A percentile compares a stretch with the other conserved stretches of the same genome.
phyloP scores from a whole-genome alignment of 306 rosid species.

The Biancaea sappan region DNA sequence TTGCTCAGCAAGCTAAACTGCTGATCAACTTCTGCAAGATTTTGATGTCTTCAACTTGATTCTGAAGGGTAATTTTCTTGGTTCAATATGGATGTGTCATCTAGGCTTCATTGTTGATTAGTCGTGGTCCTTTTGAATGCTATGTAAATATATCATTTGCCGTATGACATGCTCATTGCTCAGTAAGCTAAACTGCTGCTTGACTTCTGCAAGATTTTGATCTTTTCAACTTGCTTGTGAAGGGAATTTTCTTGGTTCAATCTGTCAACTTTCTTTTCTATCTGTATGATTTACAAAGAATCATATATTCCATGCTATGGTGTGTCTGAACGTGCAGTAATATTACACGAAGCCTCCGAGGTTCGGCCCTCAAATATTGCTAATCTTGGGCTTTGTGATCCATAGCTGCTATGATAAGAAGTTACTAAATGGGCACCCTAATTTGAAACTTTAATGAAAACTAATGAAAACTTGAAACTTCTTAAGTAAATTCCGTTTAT shows the following conservation, averaged over 20 bases:
- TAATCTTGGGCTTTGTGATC: not conserved
- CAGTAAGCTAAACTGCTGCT: conserved; percentile 11
- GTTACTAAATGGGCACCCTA: not conserved
- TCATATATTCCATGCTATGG: not conserved
- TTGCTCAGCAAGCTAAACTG: conserved; percentile 12
- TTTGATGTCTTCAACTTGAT: conserved; percentile 22
- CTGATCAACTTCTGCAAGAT: conserved; percentile 12
- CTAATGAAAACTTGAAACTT: too few relatives aligned
- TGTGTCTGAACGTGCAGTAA: not conserved
- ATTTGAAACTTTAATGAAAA: not conserved
- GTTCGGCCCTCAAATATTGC: not conserved
- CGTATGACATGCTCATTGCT: conserved; percentile 21
- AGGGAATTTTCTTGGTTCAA: conserved; percentile 26
- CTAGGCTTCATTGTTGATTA: conserved; percentile 20
- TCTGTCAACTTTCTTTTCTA: conserved; percentile 1
- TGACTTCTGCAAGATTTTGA: conserved; percentile 21
- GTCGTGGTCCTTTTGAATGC: conserved; percentile 32
- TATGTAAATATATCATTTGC: conserved; percentile 49
- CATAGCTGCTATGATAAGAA: not conserved
- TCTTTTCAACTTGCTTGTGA: conserved; percentile 22
- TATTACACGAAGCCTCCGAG: not conserved
- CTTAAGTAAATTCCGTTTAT: too few relatives aligned
- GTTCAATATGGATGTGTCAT: too few relatives aligned
- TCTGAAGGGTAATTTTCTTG: conserved; percentile 4
- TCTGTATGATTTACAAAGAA: not conserved